Conservation (phyloP, 495 filamentous ascomycete species). For the Penicillium pancosmium region DNA sequence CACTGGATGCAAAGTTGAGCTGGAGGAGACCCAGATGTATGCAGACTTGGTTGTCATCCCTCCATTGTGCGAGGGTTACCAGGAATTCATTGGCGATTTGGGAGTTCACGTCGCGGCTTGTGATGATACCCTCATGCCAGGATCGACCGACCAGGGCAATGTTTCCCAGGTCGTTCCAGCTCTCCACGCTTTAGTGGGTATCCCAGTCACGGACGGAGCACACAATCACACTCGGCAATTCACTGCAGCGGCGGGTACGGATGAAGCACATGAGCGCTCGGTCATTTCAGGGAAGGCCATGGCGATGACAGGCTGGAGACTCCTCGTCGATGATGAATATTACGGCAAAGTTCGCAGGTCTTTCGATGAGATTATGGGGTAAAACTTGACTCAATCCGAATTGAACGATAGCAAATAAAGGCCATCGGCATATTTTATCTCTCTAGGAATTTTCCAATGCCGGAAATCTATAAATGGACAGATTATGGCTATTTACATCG, state of each 20-base stretch:
- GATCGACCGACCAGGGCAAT: slow-evolving; percentile 58
- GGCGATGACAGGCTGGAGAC: slow-evolving; percentile 55
- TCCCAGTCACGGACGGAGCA: slow-evolving; percentile 44
- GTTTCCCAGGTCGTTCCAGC: slow-evolving; percentile 67
- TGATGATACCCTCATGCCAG: slow-evolving; percentile 52
- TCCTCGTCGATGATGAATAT: slow-evolving; percentile 48
- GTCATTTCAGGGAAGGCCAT: slow-evolving; percentile 58
- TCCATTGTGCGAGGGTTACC: slow-evolving; percentile 55
- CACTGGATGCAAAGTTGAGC: slow-evolving; percentile 57
- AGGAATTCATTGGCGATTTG: slow-evolving; percentile 52
- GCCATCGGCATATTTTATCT: no score
- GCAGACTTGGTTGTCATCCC: slow-evolving; percentile 50
- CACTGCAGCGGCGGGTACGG: slow-evolving; percentile 56
- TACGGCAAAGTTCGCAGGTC: slow-evolving; percentile 24
- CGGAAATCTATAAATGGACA: no score
- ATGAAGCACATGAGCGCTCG: slow-evolving; percentile 52
- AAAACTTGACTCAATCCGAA: not conserved
- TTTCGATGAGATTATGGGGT: not conserved
- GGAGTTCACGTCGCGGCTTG: slow-evolving; percentile 46
- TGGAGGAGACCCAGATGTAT: slow-evolving; percentile 59
- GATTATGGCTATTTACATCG: no score
- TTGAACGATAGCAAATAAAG: no score
- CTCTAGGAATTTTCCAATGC: no score
- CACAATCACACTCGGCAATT: slow-evolving; percentile 66
- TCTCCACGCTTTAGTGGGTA: slow-evolving; percentile 60